These are phyloP conservation scores for Lachancea sp. DNA, from an alignment of 805 yeast genomes.

Conservation along the genomic window DNA sequence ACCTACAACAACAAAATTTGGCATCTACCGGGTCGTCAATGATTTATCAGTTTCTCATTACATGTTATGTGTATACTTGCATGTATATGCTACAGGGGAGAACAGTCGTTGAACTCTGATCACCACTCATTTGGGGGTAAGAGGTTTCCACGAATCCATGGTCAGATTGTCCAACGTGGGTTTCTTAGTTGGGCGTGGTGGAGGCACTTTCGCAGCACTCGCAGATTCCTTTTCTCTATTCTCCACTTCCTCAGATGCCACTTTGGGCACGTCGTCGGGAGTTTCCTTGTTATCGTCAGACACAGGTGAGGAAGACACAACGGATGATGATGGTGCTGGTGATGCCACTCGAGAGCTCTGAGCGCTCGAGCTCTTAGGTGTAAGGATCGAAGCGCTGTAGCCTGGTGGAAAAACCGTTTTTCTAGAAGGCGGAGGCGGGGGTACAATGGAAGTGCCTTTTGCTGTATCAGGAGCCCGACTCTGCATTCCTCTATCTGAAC, in stretches of 20 bases:
- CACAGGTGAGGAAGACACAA: neutral
- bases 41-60: neutral
- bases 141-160: conserved; percentile 48
- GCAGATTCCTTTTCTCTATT: neutral
- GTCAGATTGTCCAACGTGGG: conserved; percentile 21
- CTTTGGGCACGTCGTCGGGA: neutral
- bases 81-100: neutral
- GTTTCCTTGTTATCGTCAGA: neutral
- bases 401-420: conserved; percentile 35
- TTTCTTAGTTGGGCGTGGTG: conserved; percentile 27
- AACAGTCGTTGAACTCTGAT: too few species aligned
- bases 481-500: neutral
- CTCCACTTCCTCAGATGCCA: neutral
- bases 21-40: neutral
- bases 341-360: conserved; percentile 14
- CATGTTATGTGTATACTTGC: neutral
- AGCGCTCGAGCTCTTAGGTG: conserved; percentile 30
- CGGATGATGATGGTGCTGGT: conserved; percentile 8
- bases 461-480: neutral
- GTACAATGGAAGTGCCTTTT: conserved; percentile 12
- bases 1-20: too few species aligned
- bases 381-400: conserved; percentile 29
- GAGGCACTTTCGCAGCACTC: conserved; percentile 15
- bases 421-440: conserved; percentile 31
- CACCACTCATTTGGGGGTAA: conserved; percentile 38